Evolutionary conservation across 2,329 filamentous ascomycete species (phyloP).

Genomic region (Dothideomycetes sp.): DNA sequence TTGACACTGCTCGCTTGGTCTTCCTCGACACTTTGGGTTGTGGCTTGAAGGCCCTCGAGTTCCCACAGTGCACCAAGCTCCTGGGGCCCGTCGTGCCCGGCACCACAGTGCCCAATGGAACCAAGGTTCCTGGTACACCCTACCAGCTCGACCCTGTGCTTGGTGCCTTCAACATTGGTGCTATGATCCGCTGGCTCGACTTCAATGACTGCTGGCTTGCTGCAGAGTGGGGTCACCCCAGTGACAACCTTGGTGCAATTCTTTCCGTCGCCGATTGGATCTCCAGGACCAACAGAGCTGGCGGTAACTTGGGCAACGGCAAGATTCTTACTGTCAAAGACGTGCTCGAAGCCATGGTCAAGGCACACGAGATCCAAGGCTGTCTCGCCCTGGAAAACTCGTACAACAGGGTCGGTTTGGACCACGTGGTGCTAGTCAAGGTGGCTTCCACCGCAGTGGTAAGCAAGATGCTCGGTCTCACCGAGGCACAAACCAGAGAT

Average conservation of each 20-base stretch:
- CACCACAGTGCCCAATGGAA: slow-evolving; percentile 83
- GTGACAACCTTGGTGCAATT: slow-evolving; percentile 95
- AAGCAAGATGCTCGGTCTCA: slow-evolving; percentile 86
- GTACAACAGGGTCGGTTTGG: slow-evolving; percentile 95
- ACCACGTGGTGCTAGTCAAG: slow-evolving; percentile 97
- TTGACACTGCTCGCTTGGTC: slow-evolving; percentile 91
- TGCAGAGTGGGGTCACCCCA: slow-evolving; percentile 97
- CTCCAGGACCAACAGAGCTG: slow-evolving; percentile 83
- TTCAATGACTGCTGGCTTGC: slow-evolving; percentile 99
- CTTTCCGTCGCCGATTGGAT: slow-evolving; percentile 96
- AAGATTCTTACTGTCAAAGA: slow-evolving; percentile 84
- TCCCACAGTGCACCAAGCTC: slow-evolving; percentile 92
- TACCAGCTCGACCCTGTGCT: slow-evolving; percentile 94
- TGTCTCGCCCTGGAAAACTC: slow-evolving; percentile 95
- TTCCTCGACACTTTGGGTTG: slow-evolving; percentile 96
- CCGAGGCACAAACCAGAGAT: slow-evolving; percentile 82
- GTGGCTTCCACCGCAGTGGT: slow-evolving; percentile 90
- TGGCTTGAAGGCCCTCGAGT: slow-evolving; percentile 86
- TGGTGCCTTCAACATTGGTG: slow-evolving; percentile 96
- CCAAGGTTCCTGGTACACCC: slow-evolving; percentile 79
- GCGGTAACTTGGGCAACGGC: slow-evolving; percentile 57
- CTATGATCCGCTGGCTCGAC: slow-evolving; percentile 98
- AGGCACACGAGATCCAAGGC: slow-evolving; percentile 98
- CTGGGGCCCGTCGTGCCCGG: slow-evolving; percentile 86
- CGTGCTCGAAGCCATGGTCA: slow-evolving; percentile 87